Evolutionary conservation across 371 early-diverging fungal species (phyloP).

Genomic region (Conidiobolus incongruus): DNA sequence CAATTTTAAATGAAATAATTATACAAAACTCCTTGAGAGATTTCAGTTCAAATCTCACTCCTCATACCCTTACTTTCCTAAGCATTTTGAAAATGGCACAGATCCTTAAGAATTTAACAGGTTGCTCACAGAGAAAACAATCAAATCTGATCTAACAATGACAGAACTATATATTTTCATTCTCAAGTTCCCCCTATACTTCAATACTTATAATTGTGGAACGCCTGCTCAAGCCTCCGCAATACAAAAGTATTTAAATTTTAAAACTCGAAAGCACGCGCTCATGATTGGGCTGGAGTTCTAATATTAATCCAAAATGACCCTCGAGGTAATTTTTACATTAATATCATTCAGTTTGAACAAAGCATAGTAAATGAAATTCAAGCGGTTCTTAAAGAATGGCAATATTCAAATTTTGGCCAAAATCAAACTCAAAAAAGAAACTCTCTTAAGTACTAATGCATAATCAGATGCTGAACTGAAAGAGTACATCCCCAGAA

Average conservation of each 20-base stretch:
- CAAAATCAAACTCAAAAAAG: not conserved
- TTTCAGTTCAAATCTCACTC: not conserved
- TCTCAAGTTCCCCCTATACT: not conserved
- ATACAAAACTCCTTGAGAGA: not conserved
- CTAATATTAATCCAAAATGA: not conserved
- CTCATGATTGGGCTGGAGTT: not conserved
- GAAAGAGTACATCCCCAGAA: conserved; percentile 3
- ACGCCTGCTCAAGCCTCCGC: not conserved
- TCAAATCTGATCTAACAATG: not conserved
- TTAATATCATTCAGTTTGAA: conserved; percentile 1
- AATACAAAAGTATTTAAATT: not conserved
- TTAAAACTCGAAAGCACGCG: conserved; percentile 1
- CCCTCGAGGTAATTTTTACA: conserved; percentile 2
- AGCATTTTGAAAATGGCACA: not conserved
- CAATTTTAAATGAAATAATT: not conserved
- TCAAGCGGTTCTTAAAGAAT: not conserved
- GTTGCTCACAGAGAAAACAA: not conserved
- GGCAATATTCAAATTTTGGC: not conserved
- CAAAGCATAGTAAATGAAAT: not conserved
- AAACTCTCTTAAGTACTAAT: not conserved
- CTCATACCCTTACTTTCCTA: conserved; percentile 1
- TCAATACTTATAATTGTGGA: conserved; percentile 1
- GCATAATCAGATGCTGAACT: not conserved
- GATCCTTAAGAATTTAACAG: conserved; percentile 2
- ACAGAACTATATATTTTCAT: conserved; percentile 1